Base-by-base conservation (phyloP, 2,329 filamentous ascomycete species). In the Cordyceps farinosa region DNA sequence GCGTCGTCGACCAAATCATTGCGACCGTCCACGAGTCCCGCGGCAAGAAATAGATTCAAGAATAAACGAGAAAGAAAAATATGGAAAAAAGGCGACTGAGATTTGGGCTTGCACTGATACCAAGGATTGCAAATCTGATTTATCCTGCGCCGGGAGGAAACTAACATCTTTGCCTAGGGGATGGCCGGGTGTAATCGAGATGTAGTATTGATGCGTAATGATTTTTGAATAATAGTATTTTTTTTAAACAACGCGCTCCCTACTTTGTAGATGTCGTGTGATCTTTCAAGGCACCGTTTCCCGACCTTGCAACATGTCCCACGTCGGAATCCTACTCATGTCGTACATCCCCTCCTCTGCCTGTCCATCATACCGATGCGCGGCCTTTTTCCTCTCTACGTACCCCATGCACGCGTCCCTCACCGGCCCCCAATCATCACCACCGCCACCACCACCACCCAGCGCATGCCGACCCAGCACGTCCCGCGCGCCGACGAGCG, bases 1-100 rank as follows among this genome's bases (percentile, higher is more conserved):
- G 81, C 57, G 88, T 97, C 15, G 92, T 97, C 8, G 87, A 88
- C 48, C 92, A 87, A 78, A 97, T 97, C 72, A 96, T 97, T 73
- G 79, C 85, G 66, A 86, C 83, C 53, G 94, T 97, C 60, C 89
- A 94, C 70, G 82, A 85, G 68, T 75, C 80, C 55, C 81, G 76
- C 74, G 82, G 80, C 36, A 52, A 63, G 75, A 84, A 84, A 75
- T 84, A 76, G 77, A 17, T 17, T 22, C 15, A 55, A 22, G 5
- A 5, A 17, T 5, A 7, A 38, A 32, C 40, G 17, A 11, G 47
- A 57, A 58, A 50, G 3, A 11, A 10, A 47, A 48, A 29, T 1
- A 10, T 11, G 13, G 2, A 29, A 30, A 17, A 48, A 61, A 54
- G 22, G 40, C 42, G 32, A 22, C n/a, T 36, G 38, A 53, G 36